Evolutionary conservation across 169 alveolate genomes (phyloP).

Genomic region (Plasmodium chabaudi): DNA sequence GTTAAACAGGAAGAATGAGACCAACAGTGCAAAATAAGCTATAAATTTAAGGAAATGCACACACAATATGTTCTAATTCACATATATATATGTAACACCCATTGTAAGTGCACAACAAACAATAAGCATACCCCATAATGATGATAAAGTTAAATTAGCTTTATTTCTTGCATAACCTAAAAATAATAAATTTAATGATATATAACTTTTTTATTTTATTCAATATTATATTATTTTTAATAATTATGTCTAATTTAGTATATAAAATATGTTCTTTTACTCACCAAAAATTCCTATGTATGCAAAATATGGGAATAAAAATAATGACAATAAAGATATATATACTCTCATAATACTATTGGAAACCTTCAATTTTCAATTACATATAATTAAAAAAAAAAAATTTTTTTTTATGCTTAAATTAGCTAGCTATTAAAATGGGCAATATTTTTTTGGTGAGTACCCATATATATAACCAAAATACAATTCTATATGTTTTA

Average conservation of each 20-base stretch:
- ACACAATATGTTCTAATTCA: not conserved
- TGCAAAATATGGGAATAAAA: constrained; percentile 46
- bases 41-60: not conserved
- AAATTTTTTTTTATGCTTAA: too few species aligned
- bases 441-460: too few species aligned
- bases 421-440: too few species aligned
- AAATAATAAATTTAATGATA: not conserved
- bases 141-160: constrained; percentile 36
- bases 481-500: too few species aligned
- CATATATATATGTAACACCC: not conserved
- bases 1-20: constrained; percentile 30
- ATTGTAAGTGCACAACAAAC: not conserved
- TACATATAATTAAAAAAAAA: constrained; percentile 5
- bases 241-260: not conserved
- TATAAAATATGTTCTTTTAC: not conserved
- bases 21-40: constrained; percentile 39
- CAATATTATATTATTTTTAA: not conserved
- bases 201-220: not conserved
- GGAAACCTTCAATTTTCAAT: constrained; percentile 29
- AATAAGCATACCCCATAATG: constrained; percentile 22
- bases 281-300: constrained; percentile 70
- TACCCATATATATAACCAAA: too few species aligned
- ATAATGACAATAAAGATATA: constrained; percentile 22
- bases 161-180: constrained; percentile 52
- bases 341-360: constrained; percentile 50